Percentiles rank a stretch among this genome's conserved stretches.
Conservation (phyloP, 2,329 filamentous ascomycete species). For the Penicillium sumatraense region DNA sequence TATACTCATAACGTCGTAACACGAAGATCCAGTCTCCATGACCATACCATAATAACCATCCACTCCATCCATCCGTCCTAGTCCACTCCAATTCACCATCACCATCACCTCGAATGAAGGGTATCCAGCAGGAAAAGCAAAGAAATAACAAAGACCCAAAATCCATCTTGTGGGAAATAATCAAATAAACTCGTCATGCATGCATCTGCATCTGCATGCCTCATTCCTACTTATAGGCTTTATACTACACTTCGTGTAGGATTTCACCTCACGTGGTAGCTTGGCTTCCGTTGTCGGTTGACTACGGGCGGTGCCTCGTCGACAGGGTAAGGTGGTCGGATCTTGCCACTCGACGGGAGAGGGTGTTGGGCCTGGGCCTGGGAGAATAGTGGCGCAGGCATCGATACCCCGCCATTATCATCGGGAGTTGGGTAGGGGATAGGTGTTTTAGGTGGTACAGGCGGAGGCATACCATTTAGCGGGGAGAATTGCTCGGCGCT, state of each 20-base stretch:
- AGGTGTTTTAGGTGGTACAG: constrained; percentile 77
- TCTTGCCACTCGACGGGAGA: constrained; percentile 26
- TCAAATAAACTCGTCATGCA: too few relatives aligned
- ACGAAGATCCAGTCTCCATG: too few relatives aligned
- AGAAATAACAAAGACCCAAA: constrained; percentile 1
- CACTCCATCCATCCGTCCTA: too few relatives aligned
- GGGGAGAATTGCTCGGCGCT: constrained; percentile 40
- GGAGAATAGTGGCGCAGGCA: constrained; percentile 42
- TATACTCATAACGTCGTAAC: too few relatives aligned
- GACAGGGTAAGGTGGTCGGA: constrained; percentile 73
- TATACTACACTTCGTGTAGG: not conserved
- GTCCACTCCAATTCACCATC: not conserved
- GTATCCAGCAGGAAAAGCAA: constrained; percentile 21
- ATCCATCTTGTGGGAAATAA: too few relatives aligned
- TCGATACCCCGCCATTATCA: constrained; percentile 35
- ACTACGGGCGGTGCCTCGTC: constrained; percentile 82
- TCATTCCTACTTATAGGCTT: not conserved
- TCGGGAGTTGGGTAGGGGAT: constrained; percentile 57
- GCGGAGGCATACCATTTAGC: constrained; percentile 58
- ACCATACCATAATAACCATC: too few relatives aligned
- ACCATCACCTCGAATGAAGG: constrained; percentile 21
- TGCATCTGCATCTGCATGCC: too few relatives aligned
- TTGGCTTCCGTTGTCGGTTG: constrained; percentile 85
- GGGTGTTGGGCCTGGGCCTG: constrained; percentile 25
- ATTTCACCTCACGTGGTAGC: constrained; percentile 61